Evolutionary conservation across 257 asterid species (phyloP), one percentile per base, ranked within the genome.

Genomic region (Datura wrightii): DNA sequence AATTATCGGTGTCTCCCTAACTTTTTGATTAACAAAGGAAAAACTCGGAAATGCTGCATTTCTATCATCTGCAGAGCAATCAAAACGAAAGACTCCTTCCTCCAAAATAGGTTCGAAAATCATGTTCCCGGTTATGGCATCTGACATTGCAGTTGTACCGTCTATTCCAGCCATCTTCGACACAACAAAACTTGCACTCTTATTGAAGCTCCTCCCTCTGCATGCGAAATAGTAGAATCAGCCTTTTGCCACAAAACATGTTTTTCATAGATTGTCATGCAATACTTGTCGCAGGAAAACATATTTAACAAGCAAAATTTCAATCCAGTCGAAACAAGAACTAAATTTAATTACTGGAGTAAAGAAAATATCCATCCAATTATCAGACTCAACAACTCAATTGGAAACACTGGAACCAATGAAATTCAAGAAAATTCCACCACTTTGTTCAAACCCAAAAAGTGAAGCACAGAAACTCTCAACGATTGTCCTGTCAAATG

Each of bases 51-150:
- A 92, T 55, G 98, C 96, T 56, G 89, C 88, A 86, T 89, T 85
- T 86, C 95, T 88, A 87, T 90, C 97, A 71, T 94, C 95, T 36
- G 86, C 89, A 15, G 99, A 96, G 85, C 96, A 96, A 89, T 96
- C 99, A 83, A 96, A 94, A 31, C 99, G 96, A 70, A 93, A 93
- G 83, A 93, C 96, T 39, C 98, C 99, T 66, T 96, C 95, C 88
- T 91, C 99, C 10, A 94, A 89, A 88, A 96, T 94, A 5, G 98
- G 97, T 92, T 93, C 92, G 50, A 90, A 94, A 85, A 93, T 69
- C 98, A 96, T 96, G 82, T 92, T 87, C 86, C 98, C 93, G 1
- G 88, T 86, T 83, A 67, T 88, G n/a, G 10, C 85, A 85, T 90
- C 91, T 5, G 92, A 63, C 55, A 50, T 80, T 54, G 62, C 81